Evolutionary conservation across 1,284 basidiomycete genomes (phyloP).

Genomic region (Gymnopus androsaceus): DNA sequence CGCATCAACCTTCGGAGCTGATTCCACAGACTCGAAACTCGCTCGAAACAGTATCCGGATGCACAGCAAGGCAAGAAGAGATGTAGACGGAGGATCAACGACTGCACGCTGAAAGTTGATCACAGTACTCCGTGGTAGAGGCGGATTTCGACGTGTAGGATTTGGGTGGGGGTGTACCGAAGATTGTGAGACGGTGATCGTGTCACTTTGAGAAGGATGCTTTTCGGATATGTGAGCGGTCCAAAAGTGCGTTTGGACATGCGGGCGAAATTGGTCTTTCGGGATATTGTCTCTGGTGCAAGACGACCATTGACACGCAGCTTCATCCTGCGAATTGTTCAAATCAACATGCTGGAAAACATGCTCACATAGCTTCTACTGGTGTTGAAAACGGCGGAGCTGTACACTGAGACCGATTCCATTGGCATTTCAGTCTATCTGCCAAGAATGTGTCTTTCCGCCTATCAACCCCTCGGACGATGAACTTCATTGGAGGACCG

Average conservation of each 20-base stretch:
- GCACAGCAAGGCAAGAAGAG: conserved; percentile 74
- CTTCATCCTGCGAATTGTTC: conserved; percentile 41
- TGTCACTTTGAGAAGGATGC: conserved; percentile 68
- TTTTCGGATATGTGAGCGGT: conserved; percentile 50
- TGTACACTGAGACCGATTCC: conserved; percentile 62
- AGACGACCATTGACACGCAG: conserved; percentile 65
- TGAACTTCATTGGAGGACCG: conserved; percentile 68
- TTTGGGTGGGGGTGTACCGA: conserved; percentile 57
- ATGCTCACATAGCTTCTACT: conserved; percentile 69
- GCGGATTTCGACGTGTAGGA: conserved; percentile 63
- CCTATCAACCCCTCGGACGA: conserved; percentile 78
- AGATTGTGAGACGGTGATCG: conserved; percentile 60
- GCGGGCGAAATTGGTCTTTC: conserved; percentile 55
- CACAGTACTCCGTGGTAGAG: conserved; percentile 60
- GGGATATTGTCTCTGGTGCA: conserved; percentile 53
- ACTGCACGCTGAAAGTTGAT: conserved; percentile 58
- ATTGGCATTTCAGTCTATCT: conserved; percentile 68
- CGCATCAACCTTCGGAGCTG: conserved; percentile 71
- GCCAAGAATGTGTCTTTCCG: conserved; percentile 55
- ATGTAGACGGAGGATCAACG: conserved; percentile 67
- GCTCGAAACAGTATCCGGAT: conserved; percentile 75
- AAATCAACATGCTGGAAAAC: conserved; percentile 54
- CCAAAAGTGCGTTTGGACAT: conserved; percentile 75
- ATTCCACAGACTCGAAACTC: conserved; percentile 68
- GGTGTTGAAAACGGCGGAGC: conserved; percentile 48